Base-by-base conservation (phyloP, 75 land plant genomes). In the Isoetes taiwanensis region DNA sequence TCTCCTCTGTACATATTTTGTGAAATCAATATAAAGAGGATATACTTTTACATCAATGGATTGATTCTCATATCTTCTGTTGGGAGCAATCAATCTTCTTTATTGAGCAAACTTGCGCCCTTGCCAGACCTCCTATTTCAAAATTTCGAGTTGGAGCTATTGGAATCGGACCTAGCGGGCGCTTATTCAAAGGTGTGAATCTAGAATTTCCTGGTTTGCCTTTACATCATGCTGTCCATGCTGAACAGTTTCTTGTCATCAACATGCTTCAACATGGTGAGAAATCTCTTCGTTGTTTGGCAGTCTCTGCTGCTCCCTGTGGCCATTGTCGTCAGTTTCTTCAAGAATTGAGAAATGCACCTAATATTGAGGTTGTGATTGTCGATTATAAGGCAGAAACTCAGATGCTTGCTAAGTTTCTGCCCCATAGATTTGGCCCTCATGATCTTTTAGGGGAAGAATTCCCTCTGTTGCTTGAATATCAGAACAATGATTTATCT, bases 301-400 rank as follows among this genome's bases (percentile, higher is more conserved):
- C 95, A 48, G 99, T 94, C 59, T 94, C 99, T 35, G 69, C 81
- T 55, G 74, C 80, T 42, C 99, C 99, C 20, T 94, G 99, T 65
- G 99, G 99, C 59, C 99, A 94, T 64, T 94, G 99, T 77, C 76
- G 95, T 63, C 99, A 94, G 62, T 94, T 94, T 68, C 68, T 94
- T 29, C 99, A 94, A 63, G 99, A 94, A 56, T 14, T 94, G 57
- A 69, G 86, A 21, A 56, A 31, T 52, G 77, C 82, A 12, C 34
- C 73, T 29, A 64, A 75, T 41, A 64, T 94, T 43, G 37, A 61
- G 28, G 64, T 94, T 68, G 59, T 73, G 58, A 68, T 91, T 60
- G 72, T 76, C 21, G 62, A 64, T 19, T 62, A 41, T 2, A 59
- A 66, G 69, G 21, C 39, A 31, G 72, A 64, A 10, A 69, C 59